Conservation (phyloP, 495 filamentous ascomycete species). For the Sphaerosporella brunnea region DNA sequence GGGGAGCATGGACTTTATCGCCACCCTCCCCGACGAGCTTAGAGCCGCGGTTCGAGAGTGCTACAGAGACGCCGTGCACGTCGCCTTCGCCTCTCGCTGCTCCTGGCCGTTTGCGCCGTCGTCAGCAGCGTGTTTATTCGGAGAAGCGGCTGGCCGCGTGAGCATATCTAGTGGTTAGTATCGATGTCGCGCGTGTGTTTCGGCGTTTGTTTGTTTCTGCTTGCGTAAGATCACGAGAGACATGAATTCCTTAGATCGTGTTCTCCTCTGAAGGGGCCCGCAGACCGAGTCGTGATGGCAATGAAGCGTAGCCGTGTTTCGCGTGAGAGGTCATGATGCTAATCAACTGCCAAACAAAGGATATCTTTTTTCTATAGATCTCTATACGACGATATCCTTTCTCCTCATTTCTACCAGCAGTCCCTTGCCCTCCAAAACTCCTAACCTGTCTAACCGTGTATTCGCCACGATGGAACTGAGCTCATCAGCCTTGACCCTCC, state of each 20-base stretch:
- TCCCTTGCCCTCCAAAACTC: slow-evolving; percentile 48
- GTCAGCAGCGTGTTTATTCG: slow-evolving; percentile 26
- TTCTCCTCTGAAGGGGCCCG: too few species aligned
- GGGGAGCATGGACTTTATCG: slow-evolving; percentile 55
- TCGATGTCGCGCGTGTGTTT: too few species aligned
- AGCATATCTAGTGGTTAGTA: too few species aligned
- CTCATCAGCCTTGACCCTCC: slow-evolving; percentile 12
- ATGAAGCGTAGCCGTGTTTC: too few species aligned
- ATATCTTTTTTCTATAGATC: too few species aligned
- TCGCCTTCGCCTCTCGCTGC: slow-evolving; percentile 27
- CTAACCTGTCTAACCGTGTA: slow-evolving; percentile 95
- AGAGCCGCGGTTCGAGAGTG: slow-evolving; percentile 46
- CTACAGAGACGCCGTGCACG: slow-evolving; percentile 33
- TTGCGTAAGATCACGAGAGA: too few species aligned
- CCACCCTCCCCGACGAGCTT: slow-evolving; percentile 42
- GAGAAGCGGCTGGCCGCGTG: slow-evolving; percentile 33
- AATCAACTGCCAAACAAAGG: too few species aligned
- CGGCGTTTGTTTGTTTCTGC: too few species aligned
- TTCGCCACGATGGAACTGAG: slow-evolving; percentile 76
- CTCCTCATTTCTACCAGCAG: slow-evolving; percentile 47
- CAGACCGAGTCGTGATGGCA: too few species aligned
- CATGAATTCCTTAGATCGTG: too few species aligned
- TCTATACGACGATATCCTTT: neutral
- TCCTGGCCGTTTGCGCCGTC: slow-evolving; percentile 20
- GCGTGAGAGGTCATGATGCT: too few species aligned